Conservation (phyloP, 148 eudicot genomes). For the Camellia sinensis region DNA sequence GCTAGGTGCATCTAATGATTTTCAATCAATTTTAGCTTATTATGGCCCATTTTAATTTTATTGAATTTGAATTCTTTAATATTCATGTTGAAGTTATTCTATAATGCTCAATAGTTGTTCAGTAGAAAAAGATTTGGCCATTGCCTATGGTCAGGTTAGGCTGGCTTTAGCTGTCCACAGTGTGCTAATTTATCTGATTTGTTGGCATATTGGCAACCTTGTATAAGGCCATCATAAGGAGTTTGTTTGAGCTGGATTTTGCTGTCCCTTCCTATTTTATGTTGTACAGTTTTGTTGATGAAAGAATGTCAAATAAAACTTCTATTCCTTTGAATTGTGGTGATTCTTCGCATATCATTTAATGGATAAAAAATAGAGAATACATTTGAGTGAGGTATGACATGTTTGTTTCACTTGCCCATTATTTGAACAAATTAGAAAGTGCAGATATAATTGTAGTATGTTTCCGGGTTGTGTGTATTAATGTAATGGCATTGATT, state of each 20-base stretch:
- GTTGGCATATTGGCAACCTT: neutral
- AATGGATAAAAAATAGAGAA: no score
- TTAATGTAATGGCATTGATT: neutral
- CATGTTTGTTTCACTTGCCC: neutral
- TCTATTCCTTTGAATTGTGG: neutral
- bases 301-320: neutral
- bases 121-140: no score
- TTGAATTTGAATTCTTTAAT: no score
- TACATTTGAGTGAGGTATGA: neutral
- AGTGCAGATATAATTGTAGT: neutral
- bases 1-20: no score
- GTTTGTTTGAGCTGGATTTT: neutral
- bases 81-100: no score
- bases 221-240: neutral
- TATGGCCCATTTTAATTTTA: no score
- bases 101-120: no score
- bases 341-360: no score
- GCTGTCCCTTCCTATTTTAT: neutral
- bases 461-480: neutral
- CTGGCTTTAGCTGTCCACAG: no score
- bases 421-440: neutral
- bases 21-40: no score
- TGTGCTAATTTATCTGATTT: no score
- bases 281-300: neutral
- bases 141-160: no score